Conservation (phyloP, 352 stramenopile species). For the Pythium myriotylum region DNA sequence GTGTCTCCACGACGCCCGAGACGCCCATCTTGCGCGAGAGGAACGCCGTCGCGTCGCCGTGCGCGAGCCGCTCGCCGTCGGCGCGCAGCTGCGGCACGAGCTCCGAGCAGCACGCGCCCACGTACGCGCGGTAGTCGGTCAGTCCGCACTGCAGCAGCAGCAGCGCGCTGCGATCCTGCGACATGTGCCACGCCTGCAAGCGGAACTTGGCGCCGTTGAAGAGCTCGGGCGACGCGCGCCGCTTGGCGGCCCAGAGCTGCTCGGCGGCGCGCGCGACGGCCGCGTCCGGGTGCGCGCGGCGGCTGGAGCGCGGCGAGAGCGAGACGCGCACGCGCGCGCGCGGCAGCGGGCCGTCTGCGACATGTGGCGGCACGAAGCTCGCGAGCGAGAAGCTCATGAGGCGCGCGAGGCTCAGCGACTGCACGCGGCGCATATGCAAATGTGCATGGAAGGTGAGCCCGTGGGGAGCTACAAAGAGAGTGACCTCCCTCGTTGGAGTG, state of each 20-base stretch:
- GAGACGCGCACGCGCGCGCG: not conserved
- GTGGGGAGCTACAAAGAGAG: not conserved
- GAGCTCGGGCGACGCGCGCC: slow-evolving; percentile 38
- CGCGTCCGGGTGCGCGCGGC: slow-evolving; percentile 42
- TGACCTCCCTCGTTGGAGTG: slow-evolving; percentile 1
- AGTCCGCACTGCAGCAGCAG: slow-evolving; percentile 48
- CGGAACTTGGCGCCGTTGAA: slow-evolving; percentile 85
- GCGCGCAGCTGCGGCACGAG: slow-evolving; percentile 36
- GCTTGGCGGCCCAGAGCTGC: slow-evolving; percentile 43
- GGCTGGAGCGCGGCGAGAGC: slow-evolving; percentile 51
- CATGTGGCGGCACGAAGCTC: slow-evolving; percentile 20
- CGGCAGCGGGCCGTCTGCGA: slow-evolving; percentile 12
- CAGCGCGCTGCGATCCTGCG: not conserved
- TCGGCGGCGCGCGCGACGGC: slow-evolving; percentile 41
- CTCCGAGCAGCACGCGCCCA: slow-evolving; percentile 70
- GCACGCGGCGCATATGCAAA: not conserved
- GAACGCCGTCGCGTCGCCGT: slow-evolving; percentile 46
- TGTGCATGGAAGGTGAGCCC: too few relatives aligned
- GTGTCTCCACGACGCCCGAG: slow-evolving; percentile 66
- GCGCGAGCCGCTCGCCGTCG: slow-evolving; percentile 22
- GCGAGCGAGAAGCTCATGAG: slow-evolving; percentile 30
- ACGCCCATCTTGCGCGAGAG: slow-evolving; percentile 83
- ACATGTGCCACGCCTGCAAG: slow-evolving; percentile 27
- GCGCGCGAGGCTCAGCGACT: slow-evolving; percentile 1
- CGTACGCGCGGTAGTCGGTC: slow-evolving; percentile 77